These are phyloP conservation scores for Pichia membranifaciens DNA, from an alignment of 805 yeast genomes.

Conservation along the genomic window DNA sequence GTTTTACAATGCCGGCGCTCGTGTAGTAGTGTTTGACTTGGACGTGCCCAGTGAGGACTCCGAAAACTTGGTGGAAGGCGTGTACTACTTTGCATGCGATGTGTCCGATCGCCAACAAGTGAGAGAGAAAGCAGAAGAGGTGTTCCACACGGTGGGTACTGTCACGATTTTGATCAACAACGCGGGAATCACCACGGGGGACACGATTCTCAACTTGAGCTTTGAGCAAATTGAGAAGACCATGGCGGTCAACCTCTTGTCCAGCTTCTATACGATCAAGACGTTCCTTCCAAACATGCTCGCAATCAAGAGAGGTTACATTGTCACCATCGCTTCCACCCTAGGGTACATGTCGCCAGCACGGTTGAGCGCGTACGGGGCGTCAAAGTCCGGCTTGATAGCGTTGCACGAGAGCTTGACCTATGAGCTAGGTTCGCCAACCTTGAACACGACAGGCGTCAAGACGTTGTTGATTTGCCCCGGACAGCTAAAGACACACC, in stretches of 20 bases:
- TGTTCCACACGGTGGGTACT: slow-evolving; percentile 46
- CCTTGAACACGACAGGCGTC: slow-evolving; percentile 44
- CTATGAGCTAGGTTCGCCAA: slow-evolving; percentile 56
- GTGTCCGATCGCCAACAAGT: slow-evolving; percentile 51
- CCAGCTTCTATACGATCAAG: slow-evolving; percentile 66
- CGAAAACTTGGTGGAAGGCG: slow-evolving; percentile 32
- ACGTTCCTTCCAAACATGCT: slow-evolving; percentile 73
- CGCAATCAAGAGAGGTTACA: slow-evolving; percentile 54
- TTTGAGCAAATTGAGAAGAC: slow-evolving; percentile 56
- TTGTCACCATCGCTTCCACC: slow-evolving; percentile 78
- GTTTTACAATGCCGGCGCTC: slow-evolving; percentile 40
- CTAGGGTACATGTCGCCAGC: slow-evolving; percentile 85
- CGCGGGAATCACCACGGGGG: slow-evolving; percentile 71
- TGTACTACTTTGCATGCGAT: slow-evolving; percentile 61
- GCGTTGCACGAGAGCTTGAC: slow-evolving; percentile 80
- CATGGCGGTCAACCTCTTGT: slow-evolving; percentile 60
- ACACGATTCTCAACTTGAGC: slow-evolving; percentile 46
- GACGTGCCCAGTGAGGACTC: slow-evolving; percentile 33
- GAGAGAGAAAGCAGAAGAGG: slow-evolving; percentile 31
- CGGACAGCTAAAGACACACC: slow-evolving; percentile 72
- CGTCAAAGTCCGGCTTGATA: slow-evolving; percentile 81
- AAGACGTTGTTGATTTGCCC: slow-evolving; percentile 77
- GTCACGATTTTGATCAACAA: slow-evolving; percentile 75
- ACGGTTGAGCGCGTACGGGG: slow-evolving; percentile 74
- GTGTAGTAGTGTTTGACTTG: slow-evolving; percentile 65